These are phyloP conservation scores for Scytalidium sp. DNA, from an alignment of 2,329 filamentous ascomycete species.

Conservation along the genomic window DNA sequence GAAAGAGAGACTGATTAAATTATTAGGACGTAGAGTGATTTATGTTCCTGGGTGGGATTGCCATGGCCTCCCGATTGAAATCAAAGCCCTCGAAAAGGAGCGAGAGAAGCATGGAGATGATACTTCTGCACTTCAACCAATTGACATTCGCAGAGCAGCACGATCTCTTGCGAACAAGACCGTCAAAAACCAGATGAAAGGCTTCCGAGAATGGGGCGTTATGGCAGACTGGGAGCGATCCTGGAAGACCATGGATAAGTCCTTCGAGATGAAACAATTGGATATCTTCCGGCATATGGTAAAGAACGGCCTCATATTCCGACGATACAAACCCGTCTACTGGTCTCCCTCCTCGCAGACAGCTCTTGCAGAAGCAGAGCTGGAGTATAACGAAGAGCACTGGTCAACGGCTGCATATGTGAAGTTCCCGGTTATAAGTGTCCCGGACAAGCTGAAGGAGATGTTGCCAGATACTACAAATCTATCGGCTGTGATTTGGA, in stretches of 20 bases:
- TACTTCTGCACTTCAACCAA: slow-evolving; percentile 41
- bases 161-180: slow-evolving; percentile 65
- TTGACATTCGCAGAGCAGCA: slow-evolving; percentile 63
- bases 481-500: slow-evolving; percentile 90
- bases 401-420: slow-evolving; percentile 74
- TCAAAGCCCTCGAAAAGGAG: slow-evolving; percentile 69
- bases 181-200: slow-evolving; percentile 68
- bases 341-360: slow-evolving; percentile 80
- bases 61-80: slow-evolving; percentile 93
- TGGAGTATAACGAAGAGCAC: slow-evolving; percentile 79
- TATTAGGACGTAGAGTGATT: slow-evolving; percentile 59
- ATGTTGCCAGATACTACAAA: slow-evolving; percentile 35
- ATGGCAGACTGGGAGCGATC: slow-evolving; percentile 78
- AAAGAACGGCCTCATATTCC: slow-evolving; percentile 69
- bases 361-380: slow-evolving; percentile 78
- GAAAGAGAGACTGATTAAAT: background rate
- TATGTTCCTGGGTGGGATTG: slow-evolving; percentile 98
- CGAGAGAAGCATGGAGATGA: slow-evolving; percentile 16
- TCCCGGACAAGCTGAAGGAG: slow-evolving; percentile 41
- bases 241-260: slow-evolving; percentile 77
- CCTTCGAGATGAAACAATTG: slow-evolving; percentile 73
- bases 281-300: slow-evolving; percentile 75
- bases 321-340: slow-evolving; percentile 79
- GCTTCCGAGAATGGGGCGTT: slow-evolving; percentile 70
- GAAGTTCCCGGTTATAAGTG: slow-evolving; percentile 63